Percentiles rank a stretch among this genome's conserved stretches.
Conservation (phyloP, 1,284 basidiomycete genomes). For the Anthracocystis walkeri region DNA sequence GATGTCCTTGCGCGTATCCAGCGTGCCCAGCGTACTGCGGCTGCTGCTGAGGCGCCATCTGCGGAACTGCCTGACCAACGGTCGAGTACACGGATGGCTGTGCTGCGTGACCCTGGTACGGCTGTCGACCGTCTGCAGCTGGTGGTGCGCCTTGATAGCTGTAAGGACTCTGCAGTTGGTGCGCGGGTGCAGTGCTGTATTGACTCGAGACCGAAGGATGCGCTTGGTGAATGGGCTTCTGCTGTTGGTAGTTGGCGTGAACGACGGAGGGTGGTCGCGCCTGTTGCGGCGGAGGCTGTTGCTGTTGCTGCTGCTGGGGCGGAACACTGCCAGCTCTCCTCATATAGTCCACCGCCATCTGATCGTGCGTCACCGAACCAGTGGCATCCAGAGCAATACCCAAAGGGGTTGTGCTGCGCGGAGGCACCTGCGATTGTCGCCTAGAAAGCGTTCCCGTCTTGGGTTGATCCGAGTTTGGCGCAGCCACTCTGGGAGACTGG, state of each 20-base stretch:
- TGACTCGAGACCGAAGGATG: constrained; percentile 56
- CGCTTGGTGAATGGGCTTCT: constrained; percentile 43
- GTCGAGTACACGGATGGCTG: constrained; percentile 46
- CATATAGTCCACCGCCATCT: constrained; percentile 76
- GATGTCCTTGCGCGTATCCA: constrained; percentile 27
- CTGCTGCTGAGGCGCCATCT: constrained; percentile 32
- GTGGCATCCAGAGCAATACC: constrained; percentile 83
- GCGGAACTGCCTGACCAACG: constrained; percentile 30
- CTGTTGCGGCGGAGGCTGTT: constrained; percentile 23
- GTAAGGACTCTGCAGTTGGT: constrained; percentile 36
- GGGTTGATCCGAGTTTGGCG: constrained; percentile 29
- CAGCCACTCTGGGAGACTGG: constrained; percentile 25
- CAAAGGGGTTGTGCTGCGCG: constrained; percentile 71
- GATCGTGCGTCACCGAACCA: constrained; percentile 82
- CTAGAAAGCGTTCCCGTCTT: constrained; percentile 42
- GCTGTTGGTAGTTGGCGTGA: constrained; percentile 39
- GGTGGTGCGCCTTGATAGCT: constrained; percentile 32
- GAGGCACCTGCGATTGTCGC: constrained; percentile 38
- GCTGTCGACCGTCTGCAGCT: constrained; percentile 16
- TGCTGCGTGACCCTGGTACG: constrained; percentile 36
- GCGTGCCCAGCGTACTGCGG: constrained; percentile 39
- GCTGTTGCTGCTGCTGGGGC: constrained; percentile 72
- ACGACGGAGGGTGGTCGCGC: constrained; percentile 45
- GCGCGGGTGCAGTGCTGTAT: constrained; percentile 47
- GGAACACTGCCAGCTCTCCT: constrained; percentile 73